Conservation (phyloP, 2,329 filamentous ascomycete genomes). For the Coniochaeta sp. region DNA sequence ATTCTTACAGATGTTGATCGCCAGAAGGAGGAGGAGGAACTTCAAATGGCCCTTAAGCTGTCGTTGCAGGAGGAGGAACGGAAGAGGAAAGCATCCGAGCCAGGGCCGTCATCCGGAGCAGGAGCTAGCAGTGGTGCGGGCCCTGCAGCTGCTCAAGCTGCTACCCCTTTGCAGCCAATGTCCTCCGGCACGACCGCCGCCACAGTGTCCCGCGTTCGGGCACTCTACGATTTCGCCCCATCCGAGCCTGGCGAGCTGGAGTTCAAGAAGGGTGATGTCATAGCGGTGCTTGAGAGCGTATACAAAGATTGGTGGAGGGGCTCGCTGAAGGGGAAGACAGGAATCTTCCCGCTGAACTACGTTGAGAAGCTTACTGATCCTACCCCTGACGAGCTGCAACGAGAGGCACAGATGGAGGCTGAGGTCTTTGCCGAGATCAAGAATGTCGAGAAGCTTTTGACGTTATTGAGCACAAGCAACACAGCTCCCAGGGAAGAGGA, state of each 20-base stretch:
- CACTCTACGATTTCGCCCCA: slow-evolving; percentile 89
- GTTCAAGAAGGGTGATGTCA: slow-evolving; percentile 94
- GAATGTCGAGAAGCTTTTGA: slow-evolving; percentile 66
- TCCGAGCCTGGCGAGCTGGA: slow-evolving; percentile 92
- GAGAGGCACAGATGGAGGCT: slow-evolving; percentile 90
- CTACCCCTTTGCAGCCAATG: slow-evolving; percentile 46
- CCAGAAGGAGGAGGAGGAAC: slow-evolving; percentile 92
- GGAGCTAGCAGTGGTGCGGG: slow-evolving; percentile 23
- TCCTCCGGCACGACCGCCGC: slow-evolving; percentile 87
- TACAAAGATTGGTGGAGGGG: slow-evolving; percentile 99
- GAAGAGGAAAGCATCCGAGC: slow-evolving; percentile 41
- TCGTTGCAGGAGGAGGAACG: slow-evolving; percentile 82
- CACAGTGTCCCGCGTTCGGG: slow-evolving; percentile 89
- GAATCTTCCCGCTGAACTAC: slow-evolving; percentile 97
- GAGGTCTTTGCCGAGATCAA: slow-evolving; percentile 60
- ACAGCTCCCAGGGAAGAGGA: slow-evolving; percentile 77
- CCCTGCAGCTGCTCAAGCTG: slow-evolving; percentile 20
- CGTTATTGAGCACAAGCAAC: slow-evolving; percentile 81
- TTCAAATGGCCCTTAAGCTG: slow-evolving; percentile 91
- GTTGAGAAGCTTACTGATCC: slow-evolving; percentile 96
- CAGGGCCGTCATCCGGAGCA: slow-evolving; percentile 29
- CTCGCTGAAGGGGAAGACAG: slow-evolving; percentile 85
- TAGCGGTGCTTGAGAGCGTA: slow-evolving; percentile 93
- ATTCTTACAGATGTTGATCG: slow-evolving; percentile 84
- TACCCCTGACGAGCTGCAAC: slow-evolving; percentile 86